Evolutionary conservation across 176 grass and related monocot species (phyloP), one percentile per base, ranked within the genome.

Genomic region (Carex myosuroides): DNA sequence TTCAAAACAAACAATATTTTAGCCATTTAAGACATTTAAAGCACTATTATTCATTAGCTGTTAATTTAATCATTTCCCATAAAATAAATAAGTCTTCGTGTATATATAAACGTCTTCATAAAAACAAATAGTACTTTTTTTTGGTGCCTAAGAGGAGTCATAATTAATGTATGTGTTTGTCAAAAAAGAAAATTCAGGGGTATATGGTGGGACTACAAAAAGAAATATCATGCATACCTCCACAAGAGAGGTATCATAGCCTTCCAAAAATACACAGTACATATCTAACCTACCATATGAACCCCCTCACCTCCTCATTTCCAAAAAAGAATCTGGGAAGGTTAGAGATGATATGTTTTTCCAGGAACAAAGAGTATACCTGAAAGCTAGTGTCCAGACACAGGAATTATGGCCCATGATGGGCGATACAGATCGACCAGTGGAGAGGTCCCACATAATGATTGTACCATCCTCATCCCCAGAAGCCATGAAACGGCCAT

Each of bases 401-500:
- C 91, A 95, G 32, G 92, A 98, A 79, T 60, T 92, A 62, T 98
- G 95, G 60, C 91, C 95, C n/a, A 89, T 83, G 21, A 98, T 60
- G 81, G 95, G 95, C 79, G 92, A 98, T 70, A 95, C 81, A 0
- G 88, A 98, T 42, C 83, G 86, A 76, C 91, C 91, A 80, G 79
- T 89, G 24, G 91, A 95, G 29, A 98, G 95, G 90, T 98, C 95
- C 95, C 95, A 98, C 60, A 98, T 84, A 89, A 98, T 94, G 86
- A 98, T 95, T 69, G 88, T 88, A 78, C 95, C 95, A 91, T 98
- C 92, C 87, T 98, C 91, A 83, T 98, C 92, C 18, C 95, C 95
- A 0, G 95, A 98, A 46, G 95, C 92, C 89, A 98, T 93, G 82
- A 93, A 98, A 59, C 89, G 86, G 37, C 95, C 95, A 81, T 98